These are phyloP conservation scores for Alternaria arbusti DNA, from an alignment of 2,329 filamentous ascomycete species.

Conservation along the genomic window DNA sequence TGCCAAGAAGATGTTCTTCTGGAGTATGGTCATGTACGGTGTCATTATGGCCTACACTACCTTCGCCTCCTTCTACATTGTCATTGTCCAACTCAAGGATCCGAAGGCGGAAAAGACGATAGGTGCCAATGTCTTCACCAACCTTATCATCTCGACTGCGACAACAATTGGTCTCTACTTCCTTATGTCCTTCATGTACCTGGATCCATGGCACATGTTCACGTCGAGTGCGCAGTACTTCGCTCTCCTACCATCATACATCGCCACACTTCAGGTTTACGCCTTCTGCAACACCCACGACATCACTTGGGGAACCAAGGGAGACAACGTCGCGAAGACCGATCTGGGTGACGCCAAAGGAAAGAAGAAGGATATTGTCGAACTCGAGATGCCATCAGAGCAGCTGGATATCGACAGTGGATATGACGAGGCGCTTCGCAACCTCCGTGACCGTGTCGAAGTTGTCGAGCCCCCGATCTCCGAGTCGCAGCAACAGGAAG, in stretches of 20 bases:
- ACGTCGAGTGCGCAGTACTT: slow-evolving; percentile 93
- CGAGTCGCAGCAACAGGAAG: slow-evolving; percentile 89
- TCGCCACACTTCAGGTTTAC: slow-evolving; percentile 97
- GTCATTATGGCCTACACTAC: slow-evolving; percentile 96
- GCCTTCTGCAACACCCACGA: slow-evolving; percentile 99
- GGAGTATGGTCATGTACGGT: slow-evolving; percentile 86
- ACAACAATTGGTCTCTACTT: slow-evolving; percentile 95
- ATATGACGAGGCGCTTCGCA: slow-evolving; percentile 95
- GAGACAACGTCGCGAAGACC: slow-evolving; percentile 92
- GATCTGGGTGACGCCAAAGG: slow-evolving; percentile 88
- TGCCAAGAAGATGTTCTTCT: slow-evolving; percentile 86
- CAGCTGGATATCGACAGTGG: slow-evolving; percentile 98
- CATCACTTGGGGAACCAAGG: slow-evolving; percentile 98
- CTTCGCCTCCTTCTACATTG: slow-evolving; percentile 87
- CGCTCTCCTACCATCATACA: slow-evolving; percentile 86
- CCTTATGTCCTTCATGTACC: slow-evolving; percentile 92
- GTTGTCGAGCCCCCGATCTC: slow-evolving; percentile 68
- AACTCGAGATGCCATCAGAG: slow-evolving; percentile 96
- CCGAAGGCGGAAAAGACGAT: slow-evolving; percentile 62
- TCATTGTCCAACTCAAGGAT: slow-evolving; percentile 75
- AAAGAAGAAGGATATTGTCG: slow-evolving; percentile 76
- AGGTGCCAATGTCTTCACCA: slow-evolving; percentile 91
- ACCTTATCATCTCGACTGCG: slow-evolving; percentile 86
- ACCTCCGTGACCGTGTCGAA: slow-evolving; percentile 90
- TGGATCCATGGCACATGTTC: slow-evolving; percentile 99